phyloP scores from a whole-genome alignment of 148 eudicot species.

The Chenopodium berlandieri region DNA sequence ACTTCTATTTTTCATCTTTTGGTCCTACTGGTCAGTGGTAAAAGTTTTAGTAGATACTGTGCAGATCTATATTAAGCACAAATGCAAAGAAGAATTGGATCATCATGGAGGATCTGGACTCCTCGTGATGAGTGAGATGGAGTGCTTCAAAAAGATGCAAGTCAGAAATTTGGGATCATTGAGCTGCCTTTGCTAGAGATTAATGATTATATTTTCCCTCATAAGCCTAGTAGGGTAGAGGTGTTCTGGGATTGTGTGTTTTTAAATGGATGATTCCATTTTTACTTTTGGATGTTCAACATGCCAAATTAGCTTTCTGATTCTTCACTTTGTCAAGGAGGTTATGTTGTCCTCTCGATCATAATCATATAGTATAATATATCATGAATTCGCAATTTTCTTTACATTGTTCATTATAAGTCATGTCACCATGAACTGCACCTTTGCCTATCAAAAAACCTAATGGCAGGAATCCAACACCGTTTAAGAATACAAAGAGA shows the following conservation, averaged over 20 bases:
- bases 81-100: not conserved
- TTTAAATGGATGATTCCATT: not conserved
- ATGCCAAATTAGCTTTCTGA: not conserved
- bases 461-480: not conserved
- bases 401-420: not conserved
- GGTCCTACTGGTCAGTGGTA: not conserved
- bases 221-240: not conserved
- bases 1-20: not conserved
- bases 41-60: not conserved
- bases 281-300: not conserved
- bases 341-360: not conserved
- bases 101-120: too few relatives aligned
- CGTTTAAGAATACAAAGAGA: not conserved
- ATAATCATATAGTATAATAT: not conserved
- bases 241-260: not conserved
- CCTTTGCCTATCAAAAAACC: not conserved
- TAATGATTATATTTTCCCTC: not conserved
- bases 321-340: not conserved
- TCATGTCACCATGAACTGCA: not conserved
- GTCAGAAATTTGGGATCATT: too few relatives aligned
- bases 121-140: too few relatives aligned
- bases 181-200: not conserved
- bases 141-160: too few relatives aligned
- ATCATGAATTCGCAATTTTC: not conserved
- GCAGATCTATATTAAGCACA: not conserved